These are phyloP conservation scores for Arthroderma sp. DNA, from an alignment of 2,329 filamentous ascomycete genomes.

Conservation along the genomic window DNA sequence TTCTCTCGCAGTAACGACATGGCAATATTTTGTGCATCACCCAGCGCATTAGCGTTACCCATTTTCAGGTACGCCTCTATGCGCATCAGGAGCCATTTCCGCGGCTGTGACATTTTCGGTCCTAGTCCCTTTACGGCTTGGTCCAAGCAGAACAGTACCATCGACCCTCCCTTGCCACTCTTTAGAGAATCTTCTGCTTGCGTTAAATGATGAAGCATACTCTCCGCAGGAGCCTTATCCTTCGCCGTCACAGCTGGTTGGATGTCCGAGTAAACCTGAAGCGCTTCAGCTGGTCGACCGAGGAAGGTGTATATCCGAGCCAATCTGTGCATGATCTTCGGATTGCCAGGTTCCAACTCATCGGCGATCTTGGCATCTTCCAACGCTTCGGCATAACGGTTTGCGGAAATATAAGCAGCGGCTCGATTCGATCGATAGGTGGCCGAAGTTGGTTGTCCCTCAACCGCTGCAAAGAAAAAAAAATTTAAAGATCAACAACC, in stretches of 20 bases:
- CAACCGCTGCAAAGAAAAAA: slow-evolving; percentile 51
- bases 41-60: slow-evolving; percentile 74
- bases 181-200: slow-evolving; percentile 67
- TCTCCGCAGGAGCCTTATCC: slow-evolving; percentile 68
- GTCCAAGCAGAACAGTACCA: slow-evolving; percentile 84
- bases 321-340: slow-evolving; percentile 77
- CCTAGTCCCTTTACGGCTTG: slow-evolving; percentile 76
- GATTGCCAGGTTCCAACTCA: slow-evolving; percentile 69
- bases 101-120: slow-evolving; percentile 59
- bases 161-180: slow-evolving; percentile 67
- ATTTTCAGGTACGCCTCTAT: slow-evolving; percentile 89
- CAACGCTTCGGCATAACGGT: slow-evolving; percentile 63
- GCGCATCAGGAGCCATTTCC: slow-evolving; percentile 87
- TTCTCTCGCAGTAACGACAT: slow-evolving; percentile 78
- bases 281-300: slow-evolving; percentile 73
- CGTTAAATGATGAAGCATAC: slow-evolving; percentile 70
- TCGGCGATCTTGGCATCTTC: slow-evolving; percentile 76
- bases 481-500: background rate
- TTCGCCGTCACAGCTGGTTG: slow-evolving; percentile 68
- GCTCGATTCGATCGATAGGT: slow-evolving; percentile 93
- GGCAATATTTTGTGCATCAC: slow-evolving; percentile 83
- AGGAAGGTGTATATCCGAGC: slow-evolving; percentile 82
- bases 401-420: slow-evolving; percentile 82
- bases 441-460: slow-evolving; percentile 69
- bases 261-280: slow-evolving; percentile 69